Base-by-base conservation (phyloP, 139 green algal genomes). In the Chlamydomonas sphaeroides region DNA sequence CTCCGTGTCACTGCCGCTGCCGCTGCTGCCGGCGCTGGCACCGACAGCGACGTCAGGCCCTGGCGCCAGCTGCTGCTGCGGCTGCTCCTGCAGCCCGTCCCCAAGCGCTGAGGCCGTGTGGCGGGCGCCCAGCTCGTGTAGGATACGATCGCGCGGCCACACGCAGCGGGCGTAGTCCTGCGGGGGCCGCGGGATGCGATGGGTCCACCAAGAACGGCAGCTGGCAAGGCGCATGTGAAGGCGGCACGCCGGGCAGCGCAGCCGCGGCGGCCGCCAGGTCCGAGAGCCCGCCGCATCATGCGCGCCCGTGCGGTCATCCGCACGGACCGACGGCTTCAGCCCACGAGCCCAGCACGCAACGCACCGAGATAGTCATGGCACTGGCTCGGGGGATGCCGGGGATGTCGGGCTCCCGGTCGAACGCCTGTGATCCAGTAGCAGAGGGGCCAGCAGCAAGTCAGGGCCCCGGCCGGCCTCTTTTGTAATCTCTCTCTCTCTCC, bases 381-480 rank as follows among this genome's bases (percentile, higher is more conserved):
- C 17, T 70, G 25, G 78, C 78, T 14, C 65, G 41, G 0, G 89
- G 80, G 35, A 91, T 79, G 1, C 82, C 84, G 0, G 81, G 68
- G 28, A 93, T 89, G 71, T 92, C 90, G 0, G 83, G 86, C 75
- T 95, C 92, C 32, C 26, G 38, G 68, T 95, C 91, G 5, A 79
- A 95, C 7, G 48, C 73, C 32, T 84, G 77, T 7, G 48, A n/a
- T n/a, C n/a, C n/a, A n/a, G n/a, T n/a, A n/a, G n/a, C n/a, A n/a
- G n/a, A n/a, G n/a, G n/a, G n/a, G n/a, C n/a, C n/a, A n/a, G n/a
- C n/a, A n/a, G n/a, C n/a, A n/a, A n/a, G n/a, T n/a, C n/a, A n/a
- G n/a, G n/a, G n/a, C n/a, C n/a, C n/a, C n/a, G n/a, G n/a, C n/a
- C n/a, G n/a, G n/a, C n/a, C n/a, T n/a, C n/a, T n/a, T n/a, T n/a